Base-by-base conservation (phyloP, 108 stramenopile genomes). In the Schizochytrium sp. region DNA sequence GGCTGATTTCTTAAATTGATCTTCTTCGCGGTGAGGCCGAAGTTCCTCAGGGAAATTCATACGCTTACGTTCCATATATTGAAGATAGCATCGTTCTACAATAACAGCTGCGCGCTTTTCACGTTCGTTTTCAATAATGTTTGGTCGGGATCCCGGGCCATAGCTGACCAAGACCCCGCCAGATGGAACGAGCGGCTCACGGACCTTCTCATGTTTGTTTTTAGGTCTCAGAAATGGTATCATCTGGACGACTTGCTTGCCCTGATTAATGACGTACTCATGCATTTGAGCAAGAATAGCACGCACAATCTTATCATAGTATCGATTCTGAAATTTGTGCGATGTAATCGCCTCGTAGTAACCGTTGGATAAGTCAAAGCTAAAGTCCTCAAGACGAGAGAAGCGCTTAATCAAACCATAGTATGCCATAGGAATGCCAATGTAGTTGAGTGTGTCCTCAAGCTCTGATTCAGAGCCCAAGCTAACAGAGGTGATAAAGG, bases 321-420 rank as follows among this genome's bases (percentile, higher is more conserved):
- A 55, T 19, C 73, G 73, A 10, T 17, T 12, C 73, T 53, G 46
- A 2, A 83, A 55, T 53, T 83, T 83, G 53, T 83, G 2, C 73
- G 53, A 55, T 53, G 73, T 53, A 10, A 83, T 55, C 40, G 50
- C 73, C 0, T 83, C 73, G 13, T 83, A 44, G 53, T 83, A n/a
- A n/a, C 46, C 73, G 8, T 55, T 46, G 28, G 50, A 55, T 4
- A 83, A 53, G 46, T 83, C 73, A 13, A 83, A 55, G n/a, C 53
- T 83, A 28, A 49, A 83, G 15, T 83, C 40, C 7, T 83, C 73
- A 46, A 83, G 73, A n/a, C 73, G 73, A 17, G 73, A 53, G 50
- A 83, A 83, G 4, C 73, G 50, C 50, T 55, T 49, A 28, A 83
- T 55, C 28, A 83, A n/a, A 40, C 50, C 50, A 2, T 53, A 55